Base-by-base conservation (phyloP, 768 basidiomycete species). In the Collybiopsis luxurians region DNA sequence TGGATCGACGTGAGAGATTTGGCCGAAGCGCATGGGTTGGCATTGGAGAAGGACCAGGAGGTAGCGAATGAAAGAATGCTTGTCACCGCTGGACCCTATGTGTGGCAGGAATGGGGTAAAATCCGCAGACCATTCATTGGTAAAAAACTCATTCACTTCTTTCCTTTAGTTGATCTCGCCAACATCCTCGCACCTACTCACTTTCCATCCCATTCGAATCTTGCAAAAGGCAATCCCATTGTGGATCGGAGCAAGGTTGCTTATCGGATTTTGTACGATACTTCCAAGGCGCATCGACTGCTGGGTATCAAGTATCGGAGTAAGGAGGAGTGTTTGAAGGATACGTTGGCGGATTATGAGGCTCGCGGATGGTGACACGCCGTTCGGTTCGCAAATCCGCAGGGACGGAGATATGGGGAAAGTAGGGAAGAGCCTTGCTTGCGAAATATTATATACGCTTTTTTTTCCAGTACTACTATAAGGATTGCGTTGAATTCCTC, bases 61-160 rank as follows among this genome's bases (percentile, higher is more conserved):
- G 86, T 85, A 0, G 79, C 77, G 2, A 81, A 81, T 1, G 74
- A 88, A 55, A 73, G 88, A 31, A 78, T 88, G 63, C 75, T 89
- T 63, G 60, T 82, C 39, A 69, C 67, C n/a, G 69, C 66, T 2
- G 75, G 77, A 7, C 38, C 64, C 9, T 69, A 51, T 53, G 59
- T 62, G 19, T 74, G 72, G 72, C 73, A 76, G 50, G 72, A 75
- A 15, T 75, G 71, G 71, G 27, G 70, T 73, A 63, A 48, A 71
- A 65, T 11, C 26, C 5, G 12, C 28, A 12, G 11, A 17, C 15
- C 31, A 26, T n/a, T n/a, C n/a, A n/a, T n/a, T n/a, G n/a, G n/a
- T n/a, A n/a, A n/a, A n/a, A n/a, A n/a, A n/a, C n/a, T n/a, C n/a
- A n/a, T n/a, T n/a, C n/a, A 36, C 21, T 45, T 34, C 27, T 38